Base-by-base conservation (phyloP, 768 basidiomycete species). In the Guyanaporus albipodus region DNA sequence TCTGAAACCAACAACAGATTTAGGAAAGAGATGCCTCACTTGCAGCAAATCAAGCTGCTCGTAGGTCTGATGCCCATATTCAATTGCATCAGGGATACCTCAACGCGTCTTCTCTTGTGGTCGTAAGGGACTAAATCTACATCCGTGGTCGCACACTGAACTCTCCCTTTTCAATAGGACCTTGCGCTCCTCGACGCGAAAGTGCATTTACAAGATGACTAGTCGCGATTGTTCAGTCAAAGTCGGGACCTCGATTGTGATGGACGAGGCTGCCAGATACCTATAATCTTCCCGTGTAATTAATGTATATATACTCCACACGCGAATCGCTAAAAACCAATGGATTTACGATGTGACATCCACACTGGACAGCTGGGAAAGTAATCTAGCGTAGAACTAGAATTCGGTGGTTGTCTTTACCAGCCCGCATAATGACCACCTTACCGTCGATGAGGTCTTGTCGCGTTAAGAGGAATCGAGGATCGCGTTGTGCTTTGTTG, bases 341-440 rank as follows among this genome's bases (percentile, higher is more conserved):
- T 40, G 4, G 9, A 21, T 24, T 33, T 26, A 11, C 35, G n/a
- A 9, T 35, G n/a, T n/a, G 27, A 27, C 14, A 22, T 41, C 22
- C 34, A 18, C 19, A 44, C 26, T 47, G n/a, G 14, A 18, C 29
- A 46, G 23, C 28, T 17, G 22, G 2, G 0, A 40, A 24, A 8
- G 12, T 27, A 38, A 26, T 47, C 48, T 48, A 67, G 38, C 46
- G 61, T 22, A 75, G 46, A 28, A 63, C 76, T 8, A 91, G 55
- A 32, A 89, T 73, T 31, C 79, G 59, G 52, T 83, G 70, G 37
- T 84, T 85, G 52, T 85, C 82, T 61, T 86, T 89, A 4, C 91
- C 91, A 31, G 81, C 79, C 15, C 86, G 77, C 17, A 93, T 50
- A 47, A 93, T 75, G 15, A 75, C 80, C 7, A 91, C 57, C 39